These are phyloP conservation scores for Pythium insidiosum DNA, from an alignment of 352 stramenopile genomes.

Conservation along the genomic window DNA sequence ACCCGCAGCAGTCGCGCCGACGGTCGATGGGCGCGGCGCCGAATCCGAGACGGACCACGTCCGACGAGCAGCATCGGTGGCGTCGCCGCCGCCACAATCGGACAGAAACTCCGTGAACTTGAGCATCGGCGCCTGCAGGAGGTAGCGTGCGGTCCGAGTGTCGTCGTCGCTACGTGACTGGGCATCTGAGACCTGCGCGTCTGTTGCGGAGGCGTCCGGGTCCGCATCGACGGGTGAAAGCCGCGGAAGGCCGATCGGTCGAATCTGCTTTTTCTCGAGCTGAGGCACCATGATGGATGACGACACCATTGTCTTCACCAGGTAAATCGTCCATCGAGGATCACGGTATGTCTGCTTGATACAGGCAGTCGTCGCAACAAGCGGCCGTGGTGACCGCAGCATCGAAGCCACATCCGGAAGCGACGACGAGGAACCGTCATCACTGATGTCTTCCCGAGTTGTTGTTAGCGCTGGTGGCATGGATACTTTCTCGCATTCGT, in stretches of 20 bases:
- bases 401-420: not conserved
- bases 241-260: slow-evolving; percentile 34
- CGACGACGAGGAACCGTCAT: not conserved
- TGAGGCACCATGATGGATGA: slow-evolving; percentile 50
- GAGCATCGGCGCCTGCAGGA: not conserved
- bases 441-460: too few relatives aligned
- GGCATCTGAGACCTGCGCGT: too few relatives aligned
- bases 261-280: slow-evolving; percentile 67
- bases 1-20: not conserved
- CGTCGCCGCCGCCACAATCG: too few relatives aligned
- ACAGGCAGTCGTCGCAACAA: slow-evolving; percentile 29
- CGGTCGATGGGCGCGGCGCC: not conserved
- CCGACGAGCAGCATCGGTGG: not conserved
- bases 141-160: not conserved
- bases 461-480: slow-evolving; percentile 23
- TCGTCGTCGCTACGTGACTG: not conserved
- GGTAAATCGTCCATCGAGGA: slow-evolving; percentile 61
- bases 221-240: slow-evolving; percentile 34
- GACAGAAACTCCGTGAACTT: not conserved
- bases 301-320: slow-evolving; percentile 61
- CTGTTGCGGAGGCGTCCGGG: not conserved
- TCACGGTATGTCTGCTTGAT: slow-evolving; percentile 49
- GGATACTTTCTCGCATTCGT: slow-evolving; percentile 66
- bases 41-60: not conserved
- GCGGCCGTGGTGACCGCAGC: not conserved